Percentiles rank a stretch among this genome's conserved stretches.
These are phyloP conservation scores for Psilocybe azurescens DNA, from an alignment of 768 basidiomycete genomes.

Conservation along the genomic window DNA sequence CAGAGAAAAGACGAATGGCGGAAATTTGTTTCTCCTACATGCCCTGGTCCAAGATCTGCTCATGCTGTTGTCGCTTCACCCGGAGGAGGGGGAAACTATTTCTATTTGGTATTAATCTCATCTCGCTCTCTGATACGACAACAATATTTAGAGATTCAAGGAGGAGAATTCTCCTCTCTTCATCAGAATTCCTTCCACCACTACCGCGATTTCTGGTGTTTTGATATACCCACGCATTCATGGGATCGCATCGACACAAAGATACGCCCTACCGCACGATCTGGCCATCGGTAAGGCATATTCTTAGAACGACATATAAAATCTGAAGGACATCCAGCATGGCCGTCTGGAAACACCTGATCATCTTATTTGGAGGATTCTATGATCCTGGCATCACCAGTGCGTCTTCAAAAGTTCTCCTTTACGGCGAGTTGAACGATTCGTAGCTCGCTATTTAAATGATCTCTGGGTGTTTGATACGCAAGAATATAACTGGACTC, in stretches of 20 bases:
- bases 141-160: slow-evolving; percentile 34
- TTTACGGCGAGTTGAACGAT: not conserved
- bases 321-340: slow-evolving; percentile 51
- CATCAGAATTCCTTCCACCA: slow-evolving; percentile 88
- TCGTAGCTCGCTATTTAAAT: slow-evolving; percentile 75
- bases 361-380: slow-evolving; percentile 91
- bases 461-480: slow-evolving; percentile 89
- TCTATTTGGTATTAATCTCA: slow-evolving; percentile 61
- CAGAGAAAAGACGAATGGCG: slow-evolving; percentile 95
- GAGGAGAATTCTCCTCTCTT: slow-evolving; percentile 87
- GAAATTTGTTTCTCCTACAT: slow-evolving; percentile 81
- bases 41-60: slow-evolving; percentile 87
- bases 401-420: slow-evolving; percentile 33
- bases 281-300: slow-evolving; percentile 74
- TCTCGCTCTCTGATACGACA: not conserved
- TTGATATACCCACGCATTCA: slow-evolving; percentile 75
- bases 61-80: slow-evolving; percentile 81
- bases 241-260: slow-evolving; percentile 95
- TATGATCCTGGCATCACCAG: slow-evolving; percentile 87
- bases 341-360: slow-evolving; percentile 88
- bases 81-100: slow-evolving; percentile 87
- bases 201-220: slow-evolving; percentile 89
- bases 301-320: not conserved
- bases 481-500: slow-evolving; percentile 85
- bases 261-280: slow-evolving; percentile 76